phyloP scores from a whole-genome alignment of 331 rosid species.

The Saraca asoca region DNA sequence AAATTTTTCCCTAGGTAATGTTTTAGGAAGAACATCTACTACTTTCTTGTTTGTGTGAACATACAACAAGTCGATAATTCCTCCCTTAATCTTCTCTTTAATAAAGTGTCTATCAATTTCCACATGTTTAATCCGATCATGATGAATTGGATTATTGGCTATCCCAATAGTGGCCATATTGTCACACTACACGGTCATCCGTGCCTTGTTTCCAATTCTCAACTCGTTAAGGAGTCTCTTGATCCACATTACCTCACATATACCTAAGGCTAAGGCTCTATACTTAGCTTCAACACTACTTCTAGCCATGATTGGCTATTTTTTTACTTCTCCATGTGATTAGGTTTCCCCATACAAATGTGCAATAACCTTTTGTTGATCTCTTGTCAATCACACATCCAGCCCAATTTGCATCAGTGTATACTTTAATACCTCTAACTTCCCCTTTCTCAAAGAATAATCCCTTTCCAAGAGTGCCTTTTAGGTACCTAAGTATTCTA shows the following conservation, averaged over 20 bases:
- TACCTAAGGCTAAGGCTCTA: neutral
- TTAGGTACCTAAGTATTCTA: too few species aligned
- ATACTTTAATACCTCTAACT: neutral
- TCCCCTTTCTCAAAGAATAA: neutral
- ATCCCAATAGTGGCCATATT: neutral
- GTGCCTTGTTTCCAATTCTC: neutral
- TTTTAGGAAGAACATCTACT: neutral
- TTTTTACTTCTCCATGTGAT: neutral
- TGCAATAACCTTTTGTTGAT: neutral
- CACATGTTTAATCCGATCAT: neutral
- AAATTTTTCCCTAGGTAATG: neutral
- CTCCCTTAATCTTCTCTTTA: neutral
- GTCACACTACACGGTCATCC: neutral
- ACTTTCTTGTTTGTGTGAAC: neutral
- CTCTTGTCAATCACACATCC: neutral
- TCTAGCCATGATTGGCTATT: neutral
- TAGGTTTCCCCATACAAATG: neutral
- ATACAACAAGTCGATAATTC: neutral
- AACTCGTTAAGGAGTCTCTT: neutral
- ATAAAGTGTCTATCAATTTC: neutral
- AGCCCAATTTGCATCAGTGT: slow-evolving; percentile 9
- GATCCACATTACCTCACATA: neutral
- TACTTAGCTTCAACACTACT: slow-evolving; percentile 9
- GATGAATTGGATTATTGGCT: neutral
- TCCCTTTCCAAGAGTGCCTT: too few species aligned